Percentiles rank a stretch among this genome's conserved stretches.
These are phyloP conservation scores for Aphanomyces cochlioides DNA, from an alignment of 352 stramenopile genomes.

Conservation along the genomic window DNA sequence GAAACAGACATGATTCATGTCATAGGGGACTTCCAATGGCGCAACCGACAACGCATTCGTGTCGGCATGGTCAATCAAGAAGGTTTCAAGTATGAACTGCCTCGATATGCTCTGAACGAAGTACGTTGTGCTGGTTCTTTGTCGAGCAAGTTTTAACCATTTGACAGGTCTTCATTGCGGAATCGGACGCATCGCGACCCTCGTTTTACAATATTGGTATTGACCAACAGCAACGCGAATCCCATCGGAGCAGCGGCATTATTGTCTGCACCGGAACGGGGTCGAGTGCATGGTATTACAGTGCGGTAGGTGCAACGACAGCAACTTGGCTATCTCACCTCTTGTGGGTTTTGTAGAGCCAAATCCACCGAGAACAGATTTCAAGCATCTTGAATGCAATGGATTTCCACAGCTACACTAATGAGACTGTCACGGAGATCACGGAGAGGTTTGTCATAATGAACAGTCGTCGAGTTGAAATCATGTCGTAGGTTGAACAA, in stretches of 20 bases:
- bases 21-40: conserved; percentile 67
- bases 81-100: conserved; percentile 82
- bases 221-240: conserved; percentile 84
- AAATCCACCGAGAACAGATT: conserved; percentile 84
- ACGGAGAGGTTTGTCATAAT: conserved; percentile 63
- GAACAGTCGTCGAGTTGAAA: not conserved
- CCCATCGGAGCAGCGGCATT: conserved; percentile 83
- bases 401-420: conserved; percentile 79
- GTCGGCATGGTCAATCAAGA: conserved; percentile 87
- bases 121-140: not conserved
- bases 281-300: conserved; percentile 86
- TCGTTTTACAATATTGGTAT: conserved; percentile 87
- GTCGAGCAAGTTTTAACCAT: not conserved
- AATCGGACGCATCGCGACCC: conserved; percentile 77
- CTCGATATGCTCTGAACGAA: conserved; percentile 83
- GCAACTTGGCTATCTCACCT: conserved; percentile 10
- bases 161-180: conserved; percentile 73
- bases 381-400: conserved; percentile 76
- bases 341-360: conserved; percentile 42
- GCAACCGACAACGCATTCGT: conserved; percentile 74
- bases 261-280: conserved; percentile 84
- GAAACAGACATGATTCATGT: too few species aligned
- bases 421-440: conserved; percentile 82
- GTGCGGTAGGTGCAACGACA: conserved; percentile 49
- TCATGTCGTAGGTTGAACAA: conserved; percentile 70